Base-by-base conservation (phyloP, 148 eudicot genomes). In the Chenopodium formosanum region DNA sequence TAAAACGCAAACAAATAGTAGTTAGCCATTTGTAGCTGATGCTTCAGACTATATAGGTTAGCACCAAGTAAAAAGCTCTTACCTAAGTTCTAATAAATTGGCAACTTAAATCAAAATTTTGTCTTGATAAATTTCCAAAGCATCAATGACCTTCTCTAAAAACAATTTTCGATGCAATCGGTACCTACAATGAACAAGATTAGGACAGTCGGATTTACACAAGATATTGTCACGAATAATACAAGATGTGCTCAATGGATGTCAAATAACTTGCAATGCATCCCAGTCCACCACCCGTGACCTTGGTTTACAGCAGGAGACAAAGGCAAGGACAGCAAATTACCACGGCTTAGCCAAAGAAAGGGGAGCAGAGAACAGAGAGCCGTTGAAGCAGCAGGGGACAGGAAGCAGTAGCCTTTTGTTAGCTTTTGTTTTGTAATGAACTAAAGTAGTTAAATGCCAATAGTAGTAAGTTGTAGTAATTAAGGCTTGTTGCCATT, bases 131-230 rank as follows among this genome's bases (percentile, higher is more conserved):
- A 90, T 86, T 78, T 91, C 97, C 81, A 97, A 82, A 72, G 97
- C 89, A 75, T 87, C 90, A 83, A 97, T 91, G 79, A 97, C 87
- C 89, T 94, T 97, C 89, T 90, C 83, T 70, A 94, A 85, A 76
- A 91, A 90, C 77, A 90, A 73, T 77, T 97, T 97, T 67, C 93
- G 83, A 88, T 94, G 93, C 87, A 97, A 86, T 72, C 99, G 89
- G 81, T 97, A 97, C 93, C 99, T 97, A 91, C 86, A 87, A 78
- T 78, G 9, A 12, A 86, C 78, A 77, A 25, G 22, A 27, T 11
- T 53, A 31, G 52, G 74, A 29, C 60, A 71, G 23, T 60, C 83
- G 71, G 23, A 25, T 32, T 72, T 48, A 48, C 64, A 73, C 10
- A 20, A 73, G 13, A 37, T 16, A 53, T 7, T 52, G n/a, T 13